Evolutionary conservation across 140 eudicot species (phyloP).

Genomic region (Erigeron philadelphicus): DNA sequence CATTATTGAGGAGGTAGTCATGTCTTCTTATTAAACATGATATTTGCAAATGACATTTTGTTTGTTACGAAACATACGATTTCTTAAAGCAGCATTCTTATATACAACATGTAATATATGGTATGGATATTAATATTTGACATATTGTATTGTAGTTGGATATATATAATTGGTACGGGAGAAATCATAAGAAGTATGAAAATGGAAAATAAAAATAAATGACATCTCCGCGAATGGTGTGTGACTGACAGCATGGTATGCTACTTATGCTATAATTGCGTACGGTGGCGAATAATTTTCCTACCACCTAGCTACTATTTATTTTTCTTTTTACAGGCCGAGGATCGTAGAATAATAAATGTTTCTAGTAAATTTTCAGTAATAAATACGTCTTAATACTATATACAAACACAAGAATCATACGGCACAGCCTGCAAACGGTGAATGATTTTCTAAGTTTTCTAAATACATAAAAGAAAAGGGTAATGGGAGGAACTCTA

Average conservation of each 20-base stretch:
- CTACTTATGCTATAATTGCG: constrained; percentile 25
- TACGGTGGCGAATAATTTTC: constrained; percentile 28
- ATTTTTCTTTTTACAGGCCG: not conserved
- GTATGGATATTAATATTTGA: too few relatives aligned
- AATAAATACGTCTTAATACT: not conserved
- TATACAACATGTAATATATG: too few relatives aligned
- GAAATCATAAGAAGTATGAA: not conserved
- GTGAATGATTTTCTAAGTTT: too few relatives aligned
- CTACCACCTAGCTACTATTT: not conserved
- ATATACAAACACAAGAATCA: not conserved
- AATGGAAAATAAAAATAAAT: not conserved
- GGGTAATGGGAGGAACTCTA: too few relatives aligned
- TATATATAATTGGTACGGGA: not conserved
- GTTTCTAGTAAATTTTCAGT: not conserved
- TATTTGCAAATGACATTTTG: too few relatives aligned
- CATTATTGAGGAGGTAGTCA: too few relatives aligned
- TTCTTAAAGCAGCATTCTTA: too few relatives aligned
- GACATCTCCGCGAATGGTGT: not conserved
- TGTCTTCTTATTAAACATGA: too few relatives aligned
- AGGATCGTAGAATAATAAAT: not conserved
- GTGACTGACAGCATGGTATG: constrained; percentile 29
- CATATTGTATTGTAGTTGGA: too few relatives aligned
- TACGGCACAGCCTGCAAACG: too few relatives aligned
- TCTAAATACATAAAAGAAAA: too few relatives aligned
- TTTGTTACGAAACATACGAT: too few relatives aligned